phyloP scores from a whole-genome alignment of 2,329 filamentous ascomycete genomes.

The Epichloe gansuensis region DNA sequence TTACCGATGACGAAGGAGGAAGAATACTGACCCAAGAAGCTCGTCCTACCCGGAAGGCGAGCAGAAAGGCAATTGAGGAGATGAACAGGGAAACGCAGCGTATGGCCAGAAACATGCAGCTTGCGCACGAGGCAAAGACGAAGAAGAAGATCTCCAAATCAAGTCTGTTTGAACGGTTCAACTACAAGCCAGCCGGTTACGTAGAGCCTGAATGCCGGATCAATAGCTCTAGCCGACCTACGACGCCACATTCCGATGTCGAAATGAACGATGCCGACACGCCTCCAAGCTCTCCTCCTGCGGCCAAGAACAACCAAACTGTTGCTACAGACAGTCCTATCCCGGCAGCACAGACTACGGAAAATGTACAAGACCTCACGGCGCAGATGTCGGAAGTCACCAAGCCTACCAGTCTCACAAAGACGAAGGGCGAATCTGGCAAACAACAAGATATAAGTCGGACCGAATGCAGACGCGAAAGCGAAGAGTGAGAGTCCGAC shows the following conservation, averaged over 20 bases:
- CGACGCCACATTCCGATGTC: constrained; percentile 39
- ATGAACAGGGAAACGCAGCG: constrained; percentile 93
- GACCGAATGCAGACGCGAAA: constrained; percentile 22
- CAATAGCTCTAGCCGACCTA: constrained; percentile 44
- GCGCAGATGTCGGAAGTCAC: background rate
- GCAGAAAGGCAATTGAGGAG: constrained; percentile 88
- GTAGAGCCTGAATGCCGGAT: constrained; percentile 6
- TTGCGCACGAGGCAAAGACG: constrained; percentile 79
- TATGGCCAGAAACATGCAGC: constrained; percentile 77
- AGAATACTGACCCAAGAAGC: constrained; percentile 55
- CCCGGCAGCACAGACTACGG: background rate
- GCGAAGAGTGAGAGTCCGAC: constrained; percentile 38
- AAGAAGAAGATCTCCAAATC: constrained; percentile 83
- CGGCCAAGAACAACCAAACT: constrained; percentile 18
- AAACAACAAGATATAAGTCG: constrained; percentile 42
- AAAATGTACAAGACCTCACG: background rate
- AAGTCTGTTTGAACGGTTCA: constrained; percentile 74
- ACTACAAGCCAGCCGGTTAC: constrained; percentile 43
- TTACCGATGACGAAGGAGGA: constrained; percentile 51
- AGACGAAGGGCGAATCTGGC: constrained; percentile 36
- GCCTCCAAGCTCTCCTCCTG: constrained; percentile 59
- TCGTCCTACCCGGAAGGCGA: constrained; percentile 69
- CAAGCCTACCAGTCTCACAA: background rate
- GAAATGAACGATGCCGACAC: constrained; percentile 45
- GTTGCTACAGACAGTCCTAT: background rate